Base-by-base conservation (phyloP, 2,329 filamentous ascomycete species). In the Blumeriella jaapii region DNA sequence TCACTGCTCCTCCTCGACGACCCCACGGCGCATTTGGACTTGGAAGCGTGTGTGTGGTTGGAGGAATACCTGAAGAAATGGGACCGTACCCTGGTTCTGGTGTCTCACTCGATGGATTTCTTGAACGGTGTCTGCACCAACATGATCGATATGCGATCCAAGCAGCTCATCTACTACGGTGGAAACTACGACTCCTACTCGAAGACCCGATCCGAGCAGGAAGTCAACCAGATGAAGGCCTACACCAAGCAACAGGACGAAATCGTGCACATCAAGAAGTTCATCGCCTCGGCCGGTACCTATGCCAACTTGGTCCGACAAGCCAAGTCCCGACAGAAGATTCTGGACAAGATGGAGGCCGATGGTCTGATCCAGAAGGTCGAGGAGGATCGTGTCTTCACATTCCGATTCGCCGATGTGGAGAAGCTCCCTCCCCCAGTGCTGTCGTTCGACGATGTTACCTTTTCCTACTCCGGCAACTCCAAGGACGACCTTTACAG, bases 41-140 rank as follows among this genome's bases (percentile, higher is more conserved):
- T 98, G 54, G 91, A 98, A 64, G 91, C 93, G 51, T 98, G 91
- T 59, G 91, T 98, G 77, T 98, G 91, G 91, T 71, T 98, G 41
- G 93, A 98, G 67, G 91, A 98, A 67, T 98, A 98, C 65, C 64
- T 98, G 54, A 96, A 96, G 78, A 96, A 95, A 70, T 98, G 91
- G 91, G 87, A 96, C 47, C 84, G 86, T 55, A 98, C 93, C 12
- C 74, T 98, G 23, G 81, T 98, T 47, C 76, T 98, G 45, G 87
- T 98, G 39, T 98, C 91, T 24, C 91, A 98, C 73, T 93, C 83
- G 34, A 83, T 87, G 82, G 93, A 98, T 67, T 98, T 98, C 76
- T 65, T 98, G 56, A 98, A 98, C 71, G 93, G 91, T 64, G 91
- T 98, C 55, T 98, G 91, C 71, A 79, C 79, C 49, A 95, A 67